Evolutionary conservation across 805 yeast species (phyloP).

Genomic region (Nakazawaea siamensis): DNA sequence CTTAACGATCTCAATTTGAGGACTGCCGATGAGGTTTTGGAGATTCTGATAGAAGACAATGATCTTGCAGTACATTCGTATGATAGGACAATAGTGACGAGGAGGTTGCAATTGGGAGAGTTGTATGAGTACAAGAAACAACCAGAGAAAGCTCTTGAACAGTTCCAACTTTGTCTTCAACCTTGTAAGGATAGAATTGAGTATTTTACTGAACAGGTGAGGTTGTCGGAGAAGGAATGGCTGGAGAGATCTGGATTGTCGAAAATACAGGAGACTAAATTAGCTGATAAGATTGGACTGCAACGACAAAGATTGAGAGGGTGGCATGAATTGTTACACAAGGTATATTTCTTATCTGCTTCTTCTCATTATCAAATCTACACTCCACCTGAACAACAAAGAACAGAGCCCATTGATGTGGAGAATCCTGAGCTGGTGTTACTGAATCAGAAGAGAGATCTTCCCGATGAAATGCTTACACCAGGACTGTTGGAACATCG

Average conservation of each 20-base stretch:
- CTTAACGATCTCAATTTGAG: constrained; percentile 21
- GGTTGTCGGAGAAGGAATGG: constrained; percentile 9
- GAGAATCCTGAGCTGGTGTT: constrained; percentile 15
- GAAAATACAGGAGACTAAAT: constrained; percentile 1
- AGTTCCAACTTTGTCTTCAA: constrained; percentile 32
- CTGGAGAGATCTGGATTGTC: background rate
- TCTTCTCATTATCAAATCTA: constrained; percentile 58
- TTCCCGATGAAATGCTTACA: constrained; percentile 15
- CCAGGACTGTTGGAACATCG: constrained; percentile 25
- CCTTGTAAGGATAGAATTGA: constrained; percentile 12
- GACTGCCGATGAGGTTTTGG: constrained; percentile 62
- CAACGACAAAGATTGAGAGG: constrained; percentile 28
- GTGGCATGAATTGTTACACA: constrained; percentile 60
- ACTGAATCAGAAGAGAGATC: constrained; percentile 9
- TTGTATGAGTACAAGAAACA: constrained; percentile 48
- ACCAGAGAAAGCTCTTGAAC: constrained; percentile 41
- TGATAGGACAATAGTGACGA: constrained; percentile 39
- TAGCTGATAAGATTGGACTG: constrained; percentile 1
- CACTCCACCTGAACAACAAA: constrained; percentile 18
- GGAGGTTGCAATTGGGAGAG: constrained; percentile 57
- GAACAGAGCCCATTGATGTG: constrained; percentile 15
- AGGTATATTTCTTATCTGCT: constrained; percentile 71
- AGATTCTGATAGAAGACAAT: constrained; percentile 53
- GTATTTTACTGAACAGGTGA: constrained; percentile 11
- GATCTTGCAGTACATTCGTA: constrained; percentile 35